Percentiles rank a stretch among this genome's conserved stretches.
Evolutionary conservation across 345 rosid genomes (phyloP).

Genomic region (Arabidopsis arenosa): DNA sequence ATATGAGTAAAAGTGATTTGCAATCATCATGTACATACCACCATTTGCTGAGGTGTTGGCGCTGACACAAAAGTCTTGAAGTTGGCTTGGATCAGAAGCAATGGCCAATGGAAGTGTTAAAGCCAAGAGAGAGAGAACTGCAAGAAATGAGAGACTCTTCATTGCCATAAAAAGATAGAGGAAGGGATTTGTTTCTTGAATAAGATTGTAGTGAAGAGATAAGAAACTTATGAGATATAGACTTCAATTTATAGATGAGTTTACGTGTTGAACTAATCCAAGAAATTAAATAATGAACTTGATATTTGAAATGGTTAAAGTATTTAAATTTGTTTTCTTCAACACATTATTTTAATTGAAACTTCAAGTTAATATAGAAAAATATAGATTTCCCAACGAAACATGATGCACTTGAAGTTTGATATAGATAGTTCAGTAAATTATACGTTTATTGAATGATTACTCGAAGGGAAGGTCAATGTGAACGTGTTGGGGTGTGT

Average conservation of each 20-base stretch:
- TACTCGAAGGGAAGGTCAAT: no score
- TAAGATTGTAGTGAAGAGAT: not conserved
- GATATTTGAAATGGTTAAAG: not conserved
- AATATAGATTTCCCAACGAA: not conserved
- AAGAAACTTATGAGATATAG: not conserved
- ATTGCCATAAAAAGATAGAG: not conserved
- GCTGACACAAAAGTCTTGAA: conserved; percentile 26
- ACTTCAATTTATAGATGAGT: conserved; percentile 27
- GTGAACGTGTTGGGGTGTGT: no score
- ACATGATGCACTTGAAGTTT: not conserved
- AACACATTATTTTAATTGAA: not conserved
- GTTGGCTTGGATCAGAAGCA: conserved; percentile 25
- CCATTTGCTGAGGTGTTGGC: conserved; percentile 16
- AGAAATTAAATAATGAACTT: not conserved
- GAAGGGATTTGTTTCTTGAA: not conserved
- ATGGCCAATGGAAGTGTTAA: conserved; percentile 13
- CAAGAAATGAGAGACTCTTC: conserved; percentile 11
- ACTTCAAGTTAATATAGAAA: no score
- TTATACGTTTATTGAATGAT: not conserved
- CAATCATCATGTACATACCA: no score
- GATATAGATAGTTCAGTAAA: not conserved
- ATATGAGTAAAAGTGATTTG: not conserved
- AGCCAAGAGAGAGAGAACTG: conserved; percentile 2
- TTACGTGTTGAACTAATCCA: not conserved
- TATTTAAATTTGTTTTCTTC: no score